Base-by-base conservation (phyloP, 768 basidiomycete genomes). In the Panaeolus papilionaceus region DNA sequence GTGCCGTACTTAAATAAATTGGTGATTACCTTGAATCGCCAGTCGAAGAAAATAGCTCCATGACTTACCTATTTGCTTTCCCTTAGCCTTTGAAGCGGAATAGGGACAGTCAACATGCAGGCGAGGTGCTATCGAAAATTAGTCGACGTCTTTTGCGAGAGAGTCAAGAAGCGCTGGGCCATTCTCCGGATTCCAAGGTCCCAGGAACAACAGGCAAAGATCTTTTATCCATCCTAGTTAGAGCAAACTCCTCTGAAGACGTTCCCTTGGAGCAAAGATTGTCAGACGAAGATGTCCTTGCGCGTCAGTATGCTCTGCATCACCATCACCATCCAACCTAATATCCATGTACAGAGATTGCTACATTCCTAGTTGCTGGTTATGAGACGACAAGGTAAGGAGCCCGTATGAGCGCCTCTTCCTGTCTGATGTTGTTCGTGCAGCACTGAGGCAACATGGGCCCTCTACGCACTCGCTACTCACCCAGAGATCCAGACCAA, bases 231-330 rank as follows among this genome's bases (percentile, higher is more conserved):
- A 71, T 90, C 33, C 79, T 92, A 4, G 79, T 91, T 42, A 81
- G 81, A 66, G 89, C 90, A 2, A 92, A 92, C 73, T 84, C 88
- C 78, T 84, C 88, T 0, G 83, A 82, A 1, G 88, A 92, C 71
- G 70, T 89, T 4, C 84, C 85, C 0, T 83, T 83, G 6, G 78
- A 71, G 47, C 88, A 89, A 72, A 79, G 79, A 38, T 76, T 92
- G 77, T 83, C 83, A 0, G 91, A 92, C 64, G 82, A 82, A 26
- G 90, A 92, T 67, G 87, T 92, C 10, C 66, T 89, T 3, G 78
- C 81, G 64, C 83, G 83, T 90, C 70, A 68, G 86, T 73, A 7
- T 51, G 8, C 26, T 38, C 23, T 42, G 54, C 14, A 54, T 2
- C 18, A 18, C 20, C 4, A 8, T 18, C 11, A 4, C 28, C 23